Percentiles rank a stretch among this genome's conserved stretches.
phyloP scores from a whole-genome alignment of 805 yeast species.

The Wickerhamiella allomyrinae region DNA sequence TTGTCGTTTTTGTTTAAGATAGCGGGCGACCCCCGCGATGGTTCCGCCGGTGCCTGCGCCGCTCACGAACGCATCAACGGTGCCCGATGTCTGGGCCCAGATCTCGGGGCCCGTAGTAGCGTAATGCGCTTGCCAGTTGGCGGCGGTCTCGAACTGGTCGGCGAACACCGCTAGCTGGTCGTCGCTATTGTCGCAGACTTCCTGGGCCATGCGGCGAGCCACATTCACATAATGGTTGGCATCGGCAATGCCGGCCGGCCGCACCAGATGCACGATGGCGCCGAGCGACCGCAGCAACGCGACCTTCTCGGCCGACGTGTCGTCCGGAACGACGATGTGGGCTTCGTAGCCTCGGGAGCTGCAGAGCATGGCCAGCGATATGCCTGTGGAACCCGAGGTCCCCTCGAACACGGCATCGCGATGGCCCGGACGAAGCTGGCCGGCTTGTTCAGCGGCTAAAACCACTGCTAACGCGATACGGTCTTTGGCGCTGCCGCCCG shows the following conservation, averaged over 20 bases:
- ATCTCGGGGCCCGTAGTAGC: constrained; percentile 86
- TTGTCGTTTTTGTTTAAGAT: constrained; percentile 39
- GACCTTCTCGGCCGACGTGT: constrained; percentile 74
- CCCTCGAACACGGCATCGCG: constrained; percentile 85
- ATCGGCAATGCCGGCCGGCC: constrained; percentile 92
- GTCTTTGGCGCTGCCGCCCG: constrained; percentile 94
- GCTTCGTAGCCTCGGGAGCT: constrained; percentile 78
- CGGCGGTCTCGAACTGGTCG: constrained; percentile 87
- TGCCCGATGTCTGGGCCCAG: constrained; percentile 51
- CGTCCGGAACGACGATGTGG: constrained; percentile 91
- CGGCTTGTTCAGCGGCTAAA: constrained; percentile 45
- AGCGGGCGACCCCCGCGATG: constrained; percentile 77
- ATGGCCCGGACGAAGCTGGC: constrained; percentile 40
- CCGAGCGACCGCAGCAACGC: constrained; percentile 60
- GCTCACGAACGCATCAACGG: constrained; percentile 62
- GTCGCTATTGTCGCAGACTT: constrained; percentile 25
- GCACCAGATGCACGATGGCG: constrained; percentile 69
- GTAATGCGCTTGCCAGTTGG: constrained; percentile 78
- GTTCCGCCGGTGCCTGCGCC: constrained; percentile 99
- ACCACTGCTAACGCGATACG: constrained; percentile 82
- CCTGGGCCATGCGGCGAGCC: constrained; percentile 55
- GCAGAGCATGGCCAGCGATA: constrained; percentile 81
- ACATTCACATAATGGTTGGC: constrained; percentile 84
- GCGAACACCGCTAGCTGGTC: constrained; percentile 63
- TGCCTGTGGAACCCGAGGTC: constrained; percentile 94